phyloP scores from a whole-genome alignment of 2,329 filamentous ascomycete genomes.

The Camillea tinctor region DNA sequence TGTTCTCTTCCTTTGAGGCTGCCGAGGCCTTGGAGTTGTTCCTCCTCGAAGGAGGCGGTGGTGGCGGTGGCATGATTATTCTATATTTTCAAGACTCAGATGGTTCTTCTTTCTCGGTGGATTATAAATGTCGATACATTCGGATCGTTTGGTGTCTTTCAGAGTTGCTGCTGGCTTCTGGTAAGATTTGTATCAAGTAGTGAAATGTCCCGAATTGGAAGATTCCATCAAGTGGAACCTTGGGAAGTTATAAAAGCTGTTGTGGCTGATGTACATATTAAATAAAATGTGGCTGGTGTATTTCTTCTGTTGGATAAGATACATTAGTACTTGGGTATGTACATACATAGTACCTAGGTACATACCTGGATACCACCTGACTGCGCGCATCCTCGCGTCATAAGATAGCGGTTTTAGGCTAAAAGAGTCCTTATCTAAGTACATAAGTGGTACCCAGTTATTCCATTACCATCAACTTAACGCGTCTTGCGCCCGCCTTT shows the following conservation, averaged over 20 bases:
- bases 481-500: slow-evolving; percentile 9
- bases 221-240: background rate
- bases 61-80: slow-evolving; percentile 43
- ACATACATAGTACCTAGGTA: background rate
- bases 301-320: no score
- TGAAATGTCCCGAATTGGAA: no score
- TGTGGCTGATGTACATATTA: background rate
- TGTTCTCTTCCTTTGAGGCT: slow-evolving; percentile 83
- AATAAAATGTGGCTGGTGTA: background rate
- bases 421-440: background rate
- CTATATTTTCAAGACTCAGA: background rate
- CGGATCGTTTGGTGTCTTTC: background rate
- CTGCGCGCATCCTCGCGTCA: slow-evolving; percentile 14
- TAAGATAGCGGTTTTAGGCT: background rate
- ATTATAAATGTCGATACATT: background rate
- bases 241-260: background rate
- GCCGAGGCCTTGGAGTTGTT: slow-evolving; percentile 33
- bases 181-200: background rate
- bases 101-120: background rate
- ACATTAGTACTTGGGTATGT: no score
- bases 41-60: slow-evolving; percentile 34
- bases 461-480: background rate
- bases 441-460: background rate
- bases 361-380: slow-evolving; percentile 14
- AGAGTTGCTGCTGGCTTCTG: background rate